Conservation (phyloP, 352 stramenopile genomes). For the Pythium dissimile region DNA sequence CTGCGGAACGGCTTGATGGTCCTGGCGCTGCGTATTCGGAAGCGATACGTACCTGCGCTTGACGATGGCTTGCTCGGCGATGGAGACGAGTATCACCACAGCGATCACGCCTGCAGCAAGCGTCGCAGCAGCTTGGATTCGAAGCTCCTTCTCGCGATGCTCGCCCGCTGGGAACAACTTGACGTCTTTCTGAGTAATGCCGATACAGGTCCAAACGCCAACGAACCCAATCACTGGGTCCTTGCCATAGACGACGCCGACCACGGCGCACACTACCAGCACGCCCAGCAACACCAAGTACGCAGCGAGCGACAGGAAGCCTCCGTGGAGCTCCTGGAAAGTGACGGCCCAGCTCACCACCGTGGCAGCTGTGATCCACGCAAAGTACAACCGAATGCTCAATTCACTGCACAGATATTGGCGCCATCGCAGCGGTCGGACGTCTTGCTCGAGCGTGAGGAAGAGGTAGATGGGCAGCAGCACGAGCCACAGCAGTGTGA, state of each 20-base stretch:
- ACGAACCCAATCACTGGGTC: conserved; percentile 58
- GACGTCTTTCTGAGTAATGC: conserved; percentile 40
- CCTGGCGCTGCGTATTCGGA: conserved; percentile 15
- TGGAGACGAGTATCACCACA: conserved; percentile 11
- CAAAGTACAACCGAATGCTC: conserved; percentile 59
- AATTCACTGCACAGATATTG: conserved; percentile 63
- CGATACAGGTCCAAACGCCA: conserved; percentile 43
- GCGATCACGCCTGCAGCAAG: conserved; percentile 25
- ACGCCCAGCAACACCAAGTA: conserved; percentile 47
- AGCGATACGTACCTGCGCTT: conserved; percentile 20
- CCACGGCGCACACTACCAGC: conserved; percentile 37
- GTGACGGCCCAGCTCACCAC: conserved; percentile 56
- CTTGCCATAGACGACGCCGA: conserved; percentile 42
- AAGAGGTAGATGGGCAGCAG: conserved; percentile 67
- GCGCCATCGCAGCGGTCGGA: conserved; percentile 44
- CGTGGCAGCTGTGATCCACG: conserved; percentile 51
- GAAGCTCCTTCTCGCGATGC: conserved; percentile 27
- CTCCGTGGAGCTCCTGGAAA: conserved; percentile 34
- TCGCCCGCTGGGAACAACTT: conserved; percentile 16
- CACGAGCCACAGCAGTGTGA: conserved; percentile 57
- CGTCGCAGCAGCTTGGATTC: conserved; percentile 38
- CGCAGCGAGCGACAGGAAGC: conserved; percentile 32
- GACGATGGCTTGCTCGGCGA: not conserved
- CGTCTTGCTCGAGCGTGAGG: conserved; percentile 41
- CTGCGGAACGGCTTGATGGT: conserved; percentile 25